These are phyloP conservation scores for Circinella umbellata DNA, from an alignment of 371 early-diverging fungal genomes.

Conservation along the genomic window DNA sequence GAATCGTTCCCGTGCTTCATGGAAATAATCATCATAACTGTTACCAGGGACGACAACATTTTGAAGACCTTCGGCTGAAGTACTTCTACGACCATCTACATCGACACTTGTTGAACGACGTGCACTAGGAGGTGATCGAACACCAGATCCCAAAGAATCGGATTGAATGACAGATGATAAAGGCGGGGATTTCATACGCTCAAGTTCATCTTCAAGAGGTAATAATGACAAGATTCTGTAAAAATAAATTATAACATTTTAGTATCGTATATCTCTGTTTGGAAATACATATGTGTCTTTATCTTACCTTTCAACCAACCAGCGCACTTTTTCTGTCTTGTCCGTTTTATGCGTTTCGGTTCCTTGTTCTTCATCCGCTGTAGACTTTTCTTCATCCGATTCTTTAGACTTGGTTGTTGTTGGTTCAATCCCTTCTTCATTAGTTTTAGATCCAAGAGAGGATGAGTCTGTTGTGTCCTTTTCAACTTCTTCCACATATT, in stretches of 20 bases:
- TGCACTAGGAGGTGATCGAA: conserved; percentile 23
- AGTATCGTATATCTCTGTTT: background rate
- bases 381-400: conserved; percentile 1
- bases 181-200: conserved; percentile 51
- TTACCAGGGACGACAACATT: conserved; percentile 51
- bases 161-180: conserved; percentile 43
- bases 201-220: conserved; percentile 57
- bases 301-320: conserved; percentile 56
- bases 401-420: conserved; percentile 13
- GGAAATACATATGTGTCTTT: too few species aligned
- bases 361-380: background rate
- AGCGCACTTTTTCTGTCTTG: conserved; percentile 48
- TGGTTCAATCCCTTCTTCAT: conserved; percentile 36
- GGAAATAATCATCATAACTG: conserved; percentile 58
- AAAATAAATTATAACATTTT: background rate
- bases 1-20: conserved; percentile 55
- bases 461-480: conserved; percentile 40
- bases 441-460: conserved; percentile 40
- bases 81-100: conserved; percentile 8
- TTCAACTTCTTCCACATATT: conserved; percentile 40
- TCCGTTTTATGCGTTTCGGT: conserved; percentile 26
- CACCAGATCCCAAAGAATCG: conserved; percentile 37
- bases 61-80: conserved; percentile 10
- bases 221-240: conserved; percentile 49
- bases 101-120: conserved; percentile 14